phyloP scores from a whole-genome alignment of 2,329 filamentous ascomycete species.

The Talaromyces albobiverticillius region DNA sequence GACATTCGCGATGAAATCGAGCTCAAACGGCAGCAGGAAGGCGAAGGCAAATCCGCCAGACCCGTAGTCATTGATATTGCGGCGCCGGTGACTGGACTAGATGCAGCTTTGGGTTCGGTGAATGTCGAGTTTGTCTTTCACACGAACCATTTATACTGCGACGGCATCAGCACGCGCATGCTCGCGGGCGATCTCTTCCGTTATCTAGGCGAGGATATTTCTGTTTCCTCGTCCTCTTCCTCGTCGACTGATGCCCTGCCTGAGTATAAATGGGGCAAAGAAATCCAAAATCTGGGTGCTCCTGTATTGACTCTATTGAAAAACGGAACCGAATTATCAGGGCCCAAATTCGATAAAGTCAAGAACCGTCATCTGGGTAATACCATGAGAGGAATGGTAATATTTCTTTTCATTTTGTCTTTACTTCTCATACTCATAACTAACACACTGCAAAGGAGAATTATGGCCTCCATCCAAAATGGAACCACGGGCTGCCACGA shows the following conservation, averaged over 20 bases:
- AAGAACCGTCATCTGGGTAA: background rate
- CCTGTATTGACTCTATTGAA: conserved; percentile 4
- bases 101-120: background rate
- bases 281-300: conserved; percentile 5
- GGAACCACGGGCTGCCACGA: conserved; percentile 1
- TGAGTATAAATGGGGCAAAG: conserved; percentile 8
- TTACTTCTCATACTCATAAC: background rate
- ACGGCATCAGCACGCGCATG: conserved; percentile 10
- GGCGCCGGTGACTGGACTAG: conserved; percentile 2
- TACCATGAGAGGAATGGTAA: background rate
- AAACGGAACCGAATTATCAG: background rate
- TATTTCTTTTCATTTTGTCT: background rate
- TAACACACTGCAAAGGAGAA: conserved; percentile 1
- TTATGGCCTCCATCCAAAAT: background rate
- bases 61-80: conserved; percentile 1
- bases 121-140: conserved; percentile 9
- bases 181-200: conserved; percentile 9
- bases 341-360: conserved; percentile 3
- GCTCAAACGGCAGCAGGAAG: background rate
- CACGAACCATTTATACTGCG: conserved; percentile 8
- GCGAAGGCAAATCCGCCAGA: background rate
- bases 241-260: background rate
- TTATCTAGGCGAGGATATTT: background rate
- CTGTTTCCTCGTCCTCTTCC: too few relatives aligned
- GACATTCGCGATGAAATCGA: conserved; percentile 7